Conservation (phyloP, 78 protist species). For the Dictyostelium brefeldianum region DNA sequence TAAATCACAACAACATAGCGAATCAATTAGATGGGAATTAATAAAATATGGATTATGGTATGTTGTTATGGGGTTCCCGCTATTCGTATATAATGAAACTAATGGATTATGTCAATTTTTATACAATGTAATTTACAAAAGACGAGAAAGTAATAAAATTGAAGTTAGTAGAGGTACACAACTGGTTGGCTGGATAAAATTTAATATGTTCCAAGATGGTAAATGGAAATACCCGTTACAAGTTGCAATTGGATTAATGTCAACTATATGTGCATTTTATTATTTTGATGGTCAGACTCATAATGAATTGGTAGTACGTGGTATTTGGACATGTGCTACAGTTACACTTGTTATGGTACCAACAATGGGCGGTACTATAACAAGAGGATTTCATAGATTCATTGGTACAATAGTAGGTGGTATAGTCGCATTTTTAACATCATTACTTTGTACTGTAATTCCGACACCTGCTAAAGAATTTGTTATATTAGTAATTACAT, state of each 20-base stretch:
- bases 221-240: conserved; percentile 68
- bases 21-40: conserved; percentile 14
- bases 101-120: too few relatives aligned
- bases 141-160: too few relatives aligned
- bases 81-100: background rate
- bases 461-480: conserved; percentile 26
- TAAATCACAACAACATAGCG: background rate
- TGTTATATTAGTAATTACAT: background rate
- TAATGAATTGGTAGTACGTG: conserved; percentile 34
- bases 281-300: conserved; percentile 46
- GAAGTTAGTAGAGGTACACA: too few relatives aligned
- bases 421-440: conserved; percentile 25
- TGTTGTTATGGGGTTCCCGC: conserved; percentile 2
- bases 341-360: conserved; percentile 55
- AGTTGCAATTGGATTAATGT: conserved; percentile 27
- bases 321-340: conserved; percentile 74
- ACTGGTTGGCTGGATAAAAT: background rate
- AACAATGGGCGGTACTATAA: conserved; percentile 33
- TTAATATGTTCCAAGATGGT: conserved; percentile 6
- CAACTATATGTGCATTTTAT: conserved; percentile 13
- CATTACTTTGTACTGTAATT: background rate
- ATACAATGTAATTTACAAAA: background rate
- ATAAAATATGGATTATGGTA: conserved; percentile 20
- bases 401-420: conserved; percentile 55
- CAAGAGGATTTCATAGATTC: conserved; percentile 43